Conservation (phyloP, 2,329 filamentous ascomycete species). For the Colletotrichum paranaense region DNA sequence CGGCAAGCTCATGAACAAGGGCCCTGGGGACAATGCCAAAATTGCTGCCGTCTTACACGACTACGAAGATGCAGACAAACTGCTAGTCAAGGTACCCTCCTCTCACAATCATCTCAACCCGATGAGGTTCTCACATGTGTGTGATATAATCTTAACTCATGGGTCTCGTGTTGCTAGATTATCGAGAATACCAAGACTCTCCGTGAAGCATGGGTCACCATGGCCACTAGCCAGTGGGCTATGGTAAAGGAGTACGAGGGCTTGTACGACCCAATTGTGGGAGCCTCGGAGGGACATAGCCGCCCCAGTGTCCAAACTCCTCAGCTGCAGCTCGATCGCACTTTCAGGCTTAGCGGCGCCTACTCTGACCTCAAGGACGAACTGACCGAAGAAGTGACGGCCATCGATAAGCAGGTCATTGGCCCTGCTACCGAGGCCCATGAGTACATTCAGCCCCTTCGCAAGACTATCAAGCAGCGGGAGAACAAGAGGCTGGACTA, state of each 20-base stretch:
- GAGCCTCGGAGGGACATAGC: constrained; percentile 67
- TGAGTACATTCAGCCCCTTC: constrained; percentile 75
- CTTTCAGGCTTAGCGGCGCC: constrained; percentile 71
- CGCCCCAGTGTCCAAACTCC: constrained; percentile 71
- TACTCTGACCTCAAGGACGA: constrained; percentile 80
- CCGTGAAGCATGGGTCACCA: constrained; percentile 81
- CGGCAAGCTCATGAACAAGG: constrained; percentile 74
- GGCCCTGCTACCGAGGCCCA: constrained; percentile 77
- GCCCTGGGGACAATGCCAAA: constrained; percentile 80
- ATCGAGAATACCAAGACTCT: constrained; percentile 81
- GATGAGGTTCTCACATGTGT: neutral
- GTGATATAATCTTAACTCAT: neutral
- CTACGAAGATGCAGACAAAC: constrained; percentile 82
- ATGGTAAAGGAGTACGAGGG: constrained; percentile 75
- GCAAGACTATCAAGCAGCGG: constrained; percentile 86
- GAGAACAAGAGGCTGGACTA: constrained; percentile 86
- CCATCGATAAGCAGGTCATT: constrained; percentile 78
- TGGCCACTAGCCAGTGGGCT: constrained; percentile 76
- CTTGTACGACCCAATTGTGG: constrained; percentile 82
- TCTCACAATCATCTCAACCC: constrained; percentile 24
- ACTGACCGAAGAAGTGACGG: constrained; percentile 75
- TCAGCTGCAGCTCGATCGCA: constrained; percentile 70
- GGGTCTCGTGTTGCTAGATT: constrained; percentile 61
- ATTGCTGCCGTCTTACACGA: constrained; percentile 80
- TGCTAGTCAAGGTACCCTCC: constrained; percentile 73